Evolutionary conservation across 2,329 filamentous ascomycete genomes (phyloP).

Genomic region (Venturia asperata): DNA sequence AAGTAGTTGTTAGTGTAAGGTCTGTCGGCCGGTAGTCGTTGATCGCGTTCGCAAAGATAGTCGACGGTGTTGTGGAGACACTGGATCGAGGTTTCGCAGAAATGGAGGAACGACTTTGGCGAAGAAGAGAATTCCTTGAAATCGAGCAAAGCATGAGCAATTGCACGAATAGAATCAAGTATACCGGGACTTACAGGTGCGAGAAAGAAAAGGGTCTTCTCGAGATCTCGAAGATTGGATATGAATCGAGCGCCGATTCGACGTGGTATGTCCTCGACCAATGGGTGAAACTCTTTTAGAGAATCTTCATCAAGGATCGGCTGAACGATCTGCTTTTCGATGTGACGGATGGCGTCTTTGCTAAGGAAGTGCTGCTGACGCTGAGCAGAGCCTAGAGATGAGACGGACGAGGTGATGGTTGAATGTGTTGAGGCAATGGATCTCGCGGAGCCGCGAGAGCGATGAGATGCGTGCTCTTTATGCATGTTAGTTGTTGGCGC

Average conservation of each 20-base stretch:
- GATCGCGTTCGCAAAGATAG: constrained; percentile 77
- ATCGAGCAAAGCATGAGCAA: constrained; percentile 53
- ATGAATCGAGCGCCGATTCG: constrained; percentile 81
- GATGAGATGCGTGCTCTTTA: constrained; percentile 26
- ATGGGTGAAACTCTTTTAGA: constrained; percentile 72
- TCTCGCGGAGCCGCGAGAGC: constrained; percentile 32
- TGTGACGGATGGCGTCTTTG: constrained; percentile 64
- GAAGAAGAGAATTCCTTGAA: constrained; percentile 66
- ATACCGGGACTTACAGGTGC: constrained; percentile 76
- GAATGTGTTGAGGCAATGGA: constrained; percentile 32
- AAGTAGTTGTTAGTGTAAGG: constrained; percentile 96
- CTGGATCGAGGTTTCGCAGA: constrained; percentile 83
- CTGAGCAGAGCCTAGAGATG: constrained; percentile 30
- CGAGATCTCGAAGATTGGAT: constrained; percentile 82
- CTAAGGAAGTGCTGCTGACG: constrained; percentile 53
- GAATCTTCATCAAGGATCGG: constrained; percentile 67
- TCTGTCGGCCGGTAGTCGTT: constrained; percentile 73
- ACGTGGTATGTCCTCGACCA: constrained; percentile 70
- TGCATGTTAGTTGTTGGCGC: constrained; percentile 30
- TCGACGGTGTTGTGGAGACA: constrained; percentile 86
- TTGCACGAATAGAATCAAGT: constrained; percentile 50
- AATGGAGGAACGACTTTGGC: constrained; percentile 72
- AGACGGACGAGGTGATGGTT: constrained; percentile 41
- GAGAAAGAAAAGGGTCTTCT: constrained; percentile 86
- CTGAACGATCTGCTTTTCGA: constrained; percentile 67